phyloP scores from a whole-genome alignment of 306 rosid genomes.

The Trichosanthes truncata region DNA sequence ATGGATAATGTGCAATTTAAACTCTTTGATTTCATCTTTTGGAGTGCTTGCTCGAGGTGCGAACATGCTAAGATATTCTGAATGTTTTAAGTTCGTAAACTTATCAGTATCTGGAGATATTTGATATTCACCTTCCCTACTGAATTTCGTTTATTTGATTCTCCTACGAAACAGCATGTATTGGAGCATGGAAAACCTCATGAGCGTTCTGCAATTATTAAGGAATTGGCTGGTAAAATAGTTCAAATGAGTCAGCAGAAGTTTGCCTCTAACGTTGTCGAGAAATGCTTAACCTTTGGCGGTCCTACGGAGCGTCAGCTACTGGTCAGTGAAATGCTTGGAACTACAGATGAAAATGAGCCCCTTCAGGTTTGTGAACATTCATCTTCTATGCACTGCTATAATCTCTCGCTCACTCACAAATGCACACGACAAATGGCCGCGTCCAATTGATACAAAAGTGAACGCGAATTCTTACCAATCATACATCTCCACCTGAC shows the following conservation, averaged over 20 bases:
- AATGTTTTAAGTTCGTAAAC: neutral
- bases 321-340: constrained; percentile 90
- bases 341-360: constrained; percentile 90
- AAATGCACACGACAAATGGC: neutral
- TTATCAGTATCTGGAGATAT: neutral
- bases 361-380: constrained; percentile 75
- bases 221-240: constrained; percentile 80
- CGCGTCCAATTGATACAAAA: neutral
- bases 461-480: neutral
- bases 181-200: constrained; percentile 90
- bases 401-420: neutral
- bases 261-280: constrained; percentile 94
- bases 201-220: constrained; percentile 77
- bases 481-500: neutral
- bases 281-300: constrained; percentile 80
- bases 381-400: neutral
- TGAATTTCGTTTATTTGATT: neutral
- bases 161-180: constrained; percentile 41
- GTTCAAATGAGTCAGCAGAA: constrained; percentile 98
- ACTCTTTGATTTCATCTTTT: neutral
- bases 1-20: neutral
- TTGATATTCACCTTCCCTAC: neutral
- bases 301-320: constrained; percentile 78
- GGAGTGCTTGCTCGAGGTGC: neutral
- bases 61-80: neutral